phyloP scores from a whole-genome alignment of 345 rosid species.

The Arabidopsis thaliana region DNA sequence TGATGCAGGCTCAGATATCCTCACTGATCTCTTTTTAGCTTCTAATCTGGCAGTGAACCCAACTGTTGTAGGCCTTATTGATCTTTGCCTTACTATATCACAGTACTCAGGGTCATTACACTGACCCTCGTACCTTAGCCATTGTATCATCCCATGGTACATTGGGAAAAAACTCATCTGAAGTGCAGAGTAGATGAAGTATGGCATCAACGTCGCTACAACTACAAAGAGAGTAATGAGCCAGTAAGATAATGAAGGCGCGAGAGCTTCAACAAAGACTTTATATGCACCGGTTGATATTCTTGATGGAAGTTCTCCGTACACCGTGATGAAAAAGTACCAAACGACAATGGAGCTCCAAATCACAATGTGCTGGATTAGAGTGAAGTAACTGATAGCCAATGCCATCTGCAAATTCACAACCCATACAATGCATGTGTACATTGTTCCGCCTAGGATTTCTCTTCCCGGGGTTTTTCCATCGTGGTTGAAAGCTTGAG shows the following conservation, averaged over 20 bases:
- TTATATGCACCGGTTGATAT: constrained; percentile 59
- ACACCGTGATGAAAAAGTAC: constrained; percentile 73
- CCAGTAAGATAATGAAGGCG: constrained; percentile 83
- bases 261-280: constrained; percentile 77
- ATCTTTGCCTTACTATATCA: constrained; percentile 79
- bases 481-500: constrained; percentile 65
- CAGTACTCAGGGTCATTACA: constrained; percentile 71
- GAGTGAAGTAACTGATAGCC: constrained; percentile 77
- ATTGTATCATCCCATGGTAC: constrained; percentile 90
- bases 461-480: constrained; percentile 72
- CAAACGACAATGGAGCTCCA: constrained; percentile 74
- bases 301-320: constrained; percentile 58
- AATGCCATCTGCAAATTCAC: constrained; percentile 88
- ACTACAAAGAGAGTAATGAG: constrained; percentile 60
- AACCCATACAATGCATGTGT: constrained; percentile 83
- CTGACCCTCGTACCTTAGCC: constrained; percentile 76
- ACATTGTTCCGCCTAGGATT: constrained; percentile 76
- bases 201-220: constrained; percentile 63
- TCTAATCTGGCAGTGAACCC: constrained; percentile 68
- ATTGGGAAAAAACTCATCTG: constrained; percentile 89
- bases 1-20: constrained; percentile 40
- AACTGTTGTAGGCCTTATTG: constrained; percentile 70
- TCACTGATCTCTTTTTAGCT: constrained; percentile 45
- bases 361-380: constrained; percentile 66
- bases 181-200: constrained; percentile 63